These are phyloP conservation scores for Fraxinus paxiana DNA, from an alignment of 305 asterid genomes.

Conservation along the genomic window DNA sequence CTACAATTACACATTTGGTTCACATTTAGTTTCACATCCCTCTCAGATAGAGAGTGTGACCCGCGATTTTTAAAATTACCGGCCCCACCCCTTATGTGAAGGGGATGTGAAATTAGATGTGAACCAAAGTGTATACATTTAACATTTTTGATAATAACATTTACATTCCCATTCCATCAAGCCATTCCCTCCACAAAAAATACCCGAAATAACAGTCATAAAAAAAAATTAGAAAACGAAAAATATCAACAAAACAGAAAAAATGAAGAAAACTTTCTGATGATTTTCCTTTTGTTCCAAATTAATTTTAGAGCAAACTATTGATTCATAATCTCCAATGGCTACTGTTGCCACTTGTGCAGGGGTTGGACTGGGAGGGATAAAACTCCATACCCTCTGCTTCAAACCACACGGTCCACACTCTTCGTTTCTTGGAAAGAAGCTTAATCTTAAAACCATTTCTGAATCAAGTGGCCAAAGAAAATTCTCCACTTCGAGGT, in stretches of 20 bases:
- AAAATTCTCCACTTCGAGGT: slow-evolving; percentile 27
- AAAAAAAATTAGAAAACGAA: not conserved
- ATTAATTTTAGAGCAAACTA: not conserved
- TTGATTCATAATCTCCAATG: slow-evolving; percentile 30
- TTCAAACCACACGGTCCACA: slow-evolving; percentile 30
- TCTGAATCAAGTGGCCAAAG: slow-evolving; percentile 31
- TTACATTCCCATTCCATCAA: slow-evolving; percentile 28
- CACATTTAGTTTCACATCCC: too few species aligned
- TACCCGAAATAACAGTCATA: slow-evolving; percentile 45
- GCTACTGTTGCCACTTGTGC: slow-evolving; percentile 51
- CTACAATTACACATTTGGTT: too few species aligned
- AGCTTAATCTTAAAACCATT: slow-evolving; percentile 39
- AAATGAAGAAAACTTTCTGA: slow-evolving; percentile 2
- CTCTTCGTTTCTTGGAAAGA: slow-evolving; percentile 59
- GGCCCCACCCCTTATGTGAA: too few species aligned
- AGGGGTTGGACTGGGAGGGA: slow-evolving; percentile 52
- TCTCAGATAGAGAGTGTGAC: too few species aligned
- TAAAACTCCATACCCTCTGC: slow-evolving; percentile 38
- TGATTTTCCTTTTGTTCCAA: slow-evolving; percentile 26
- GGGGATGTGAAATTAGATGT: too few species aligned
- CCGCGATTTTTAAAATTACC: too few species aligned
- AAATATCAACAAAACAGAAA: not conserved
- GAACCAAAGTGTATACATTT: too few species aligned
- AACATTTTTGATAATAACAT: too few species aligned
- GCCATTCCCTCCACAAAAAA: slow-evolving; percentile 63